These are phyloP conservation scores for Arthrobotrys sinensis DNA, from an alignment of 2,329 filamentous ascomycete species.

Conservation along the genomic window DNA sequence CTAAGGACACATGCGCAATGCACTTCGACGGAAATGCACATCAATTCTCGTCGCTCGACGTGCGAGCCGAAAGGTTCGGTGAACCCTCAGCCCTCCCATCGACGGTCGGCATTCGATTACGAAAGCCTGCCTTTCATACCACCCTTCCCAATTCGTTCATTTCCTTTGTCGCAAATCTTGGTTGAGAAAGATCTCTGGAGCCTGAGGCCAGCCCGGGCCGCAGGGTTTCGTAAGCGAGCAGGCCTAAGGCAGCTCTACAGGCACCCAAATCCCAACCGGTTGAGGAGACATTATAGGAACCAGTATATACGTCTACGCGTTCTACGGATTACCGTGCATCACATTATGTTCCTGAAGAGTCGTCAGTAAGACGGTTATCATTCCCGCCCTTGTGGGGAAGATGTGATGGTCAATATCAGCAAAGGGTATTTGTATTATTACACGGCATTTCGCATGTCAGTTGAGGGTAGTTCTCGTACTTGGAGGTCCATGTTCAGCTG, in stretches of 20 bases:
- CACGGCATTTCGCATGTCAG: slow-evolving; percentile 27
- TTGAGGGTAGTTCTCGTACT: slow-evolving; percentile 1
- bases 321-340: slow-evolving; percentile 15
- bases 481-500: slow-evolving; percentile 52
- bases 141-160: slow-evolving; percentile 1
- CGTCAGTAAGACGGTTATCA: slow-evolving; percentile 9
- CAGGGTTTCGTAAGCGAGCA: slow-evolving; percentile 44
- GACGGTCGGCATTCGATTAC: slow-evolving; percentile 20
- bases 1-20: slow-evolving; percentile 60
- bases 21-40: slow-evolving; percentile 60
- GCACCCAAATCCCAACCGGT: slow-evolving; percentile 36
- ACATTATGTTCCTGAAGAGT: not conserved
- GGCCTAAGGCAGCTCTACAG: slow-evolving; percentile 46
- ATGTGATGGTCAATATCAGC: slow-evolving; percentile 6
- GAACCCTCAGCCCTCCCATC: slow-evolving; percentile 4
- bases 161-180: slow-evolving; percentile 16
- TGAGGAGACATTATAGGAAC: slow-evolving; percentile 9
- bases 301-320: slow-evolving; percentile 33
- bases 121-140: slow-evolving; percentile 24
- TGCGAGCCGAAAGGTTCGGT: slow-evolving; percentile 46
- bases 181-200: slow-evolving; percentile 13
- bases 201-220: slow-evolving; percentile 30
- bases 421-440: not conserved
- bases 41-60: slow-evolving; percentile 18
- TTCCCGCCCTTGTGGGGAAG: not conserved